These are phyloP conservation scores for Diaporthe australafricana DNA, from an alignment of 2,329 filamentous ascomycete genomes.

Conservation along the genomic window DNA sequence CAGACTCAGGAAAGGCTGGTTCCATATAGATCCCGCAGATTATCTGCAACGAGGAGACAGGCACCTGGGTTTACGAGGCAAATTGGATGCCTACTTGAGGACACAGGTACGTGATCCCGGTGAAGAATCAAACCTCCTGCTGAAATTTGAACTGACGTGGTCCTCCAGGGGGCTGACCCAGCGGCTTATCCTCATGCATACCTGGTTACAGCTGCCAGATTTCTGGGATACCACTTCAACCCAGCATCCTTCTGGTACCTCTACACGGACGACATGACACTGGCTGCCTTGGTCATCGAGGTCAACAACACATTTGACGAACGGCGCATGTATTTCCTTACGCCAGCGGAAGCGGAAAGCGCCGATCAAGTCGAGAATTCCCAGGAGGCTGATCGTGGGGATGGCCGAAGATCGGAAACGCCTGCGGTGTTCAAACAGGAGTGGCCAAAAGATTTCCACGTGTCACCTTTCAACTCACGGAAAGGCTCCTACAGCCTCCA, in stretches of 20 bases:
- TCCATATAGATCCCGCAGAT: constrained; percentile 68
- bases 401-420: neutral
- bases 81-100: constrained; percentile 70
- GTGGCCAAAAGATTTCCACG: constrained; percentile 80
- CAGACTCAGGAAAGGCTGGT: constrained; percentile 58
- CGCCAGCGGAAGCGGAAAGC: constrained; percentile 43
- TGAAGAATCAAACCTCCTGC: constrained; percentile 35
- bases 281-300: constrained; percentile 76
- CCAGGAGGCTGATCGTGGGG: neutral
- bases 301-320: constrained; percentile 84
- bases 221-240: constrained; percentile 79
- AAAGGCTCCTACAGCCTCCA: constrained; percentile 65
- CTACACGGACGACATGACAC: constrained; percentile 67
- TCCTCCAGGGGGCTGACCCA: constrained; percentile 65
- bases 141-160: neutral
- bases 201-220: constrained; percentile 76
- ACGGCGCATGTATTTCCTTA: constrained; percentile 73
- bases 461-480: constrained; percentile 79
- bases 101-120: constrained; percentile 60
- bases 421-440: constrained; percentile 56
- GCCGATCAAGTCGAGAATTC: constrained; percentile 36
- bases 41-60: constrained; percentile 68
- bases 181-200: constrained; percentile 75
- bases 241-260: constrained; percentile 85
- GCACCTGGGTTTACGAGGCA: constrained; percentile 68